Base-by-base conservation (phyloP, 495 filamentous ascomycete genomes). In the Entonaema liquescens region DNA sequence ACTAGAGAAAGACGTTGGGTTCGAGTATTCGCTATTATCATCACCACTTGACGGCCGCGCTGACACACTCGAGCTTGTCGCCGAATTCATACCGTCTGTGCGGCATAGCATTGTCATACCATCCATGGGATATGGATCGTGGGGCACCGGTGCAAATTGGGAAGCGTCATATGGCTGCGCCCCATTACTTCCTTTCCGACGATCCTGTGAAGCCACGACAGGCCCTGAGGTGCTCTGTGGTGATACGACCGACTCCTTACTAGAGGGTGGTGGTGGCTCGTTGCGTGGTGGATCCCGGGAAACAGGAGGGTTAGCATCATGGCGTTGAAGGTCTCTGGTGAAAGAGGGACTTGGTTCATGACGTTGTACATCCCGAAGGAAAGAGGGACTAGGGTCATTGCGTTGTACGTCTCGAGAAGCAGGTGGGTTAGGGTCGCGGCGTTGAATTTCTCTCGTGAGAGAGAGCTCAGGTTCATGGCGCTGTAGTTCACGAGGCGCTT, bases 41-140 rank as follows among this genome's bases (percentile, higher is more conserved):
- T 95, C 95, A 68, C 93, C 90, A 76, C 95, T 97, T 25, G 91
- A 90, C 56, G 94, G 93, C 49, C 95, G 86, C 33, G 83, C 90
- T 72, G 85, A 80, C 29, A 91, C 84, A 65, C 87, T 90, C 33
- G 91, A 93, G 79, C 92, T 95, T 57, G 90, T 88, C 47, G 96
- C 94, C 21, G 94, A 97, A 47, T 91, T 77, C 68, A 74, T 63
- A 23, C 75, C 75, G 44, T 77, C 93, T 25, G 92, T 90, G 64
- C 95, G 89, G 79, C 96, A 98, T 70, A 97, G 92, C 92, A 98
- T 97, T 1, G 95, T 98, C 96, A 98, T 98, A 33, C 95, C 96
- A 77, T 99, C 95, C 73, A 92, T 89, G 4, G 95, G 95, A 75
- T 97, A 97, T 19, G 94, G 92, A 71, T 98, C 97, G 76, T 98